Conservation (phyloP, 2,329 filamentous ascomycete genomes). For the Aspergillus hortae region DNA sequence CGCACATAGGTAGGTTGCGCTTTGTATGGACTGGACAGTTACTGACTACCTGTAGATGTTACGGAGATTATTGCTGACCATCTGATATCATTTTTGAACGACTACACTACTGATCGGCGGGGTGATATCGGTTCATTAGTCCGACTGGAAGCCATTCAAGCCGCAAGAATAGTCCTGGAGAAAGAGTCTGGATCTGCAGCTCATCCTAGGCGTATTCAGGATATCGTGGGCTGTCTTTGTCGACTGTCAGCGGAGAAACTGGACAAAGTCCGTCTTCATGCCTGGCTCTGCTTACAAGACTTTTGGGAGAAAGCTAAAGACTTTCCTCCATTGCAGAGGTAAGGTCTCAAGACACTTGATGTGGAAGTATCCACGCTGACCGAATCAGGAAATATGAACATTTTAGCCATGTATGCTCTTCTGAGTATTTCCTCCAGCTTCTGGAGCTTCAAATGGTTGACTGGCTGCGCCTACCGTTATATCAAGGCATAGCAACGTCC, state of each 20-base stretch:
- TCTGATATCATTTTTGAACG: constrained; percentile 57
- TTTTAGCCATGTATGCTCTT: constrained; percentile 43
- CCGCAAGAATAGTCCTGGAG: constrained; percentile 46
- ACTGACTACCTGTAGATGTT: constrained; percentile 26
- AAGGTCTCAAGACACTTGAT: no score
- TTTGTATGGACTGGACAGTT: background rate
- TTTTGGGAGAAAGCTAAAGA: constrained; percentile 37
- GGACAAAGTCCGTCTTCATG: constrained; percentile 70
- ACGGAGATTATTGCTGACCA: constrained; percentile 25
- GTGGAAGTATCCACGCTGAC: constrained; percentile 11
- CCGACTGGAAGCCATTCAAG: constrained; percentile 71
- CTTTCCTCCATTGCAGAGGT: constrained; percentile 43
- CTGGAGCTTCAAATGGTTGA: constrained; percentile 33
- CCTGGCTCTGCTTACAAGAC: constrained; percentile 42
- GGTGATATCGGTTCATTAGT: constrained; percentile 89
- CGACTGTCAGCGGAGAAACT: constrained; percentile 83
- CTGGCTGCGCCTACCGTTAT: constrained; percentile 35
- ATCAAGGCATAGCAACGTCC: constrained; percentile 45
- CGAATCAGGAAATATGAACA: constrained; percentile 38
- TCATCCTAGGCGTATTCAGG: constrained; percentile 18
- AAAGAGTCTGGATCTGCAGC: constrained; percentile 10
- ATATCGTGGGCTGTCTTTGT: constrained; percentile 46
- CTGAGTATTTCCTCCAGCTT: constrained; percentile 42
- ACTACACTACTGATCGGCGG: constrained; percentile 85
- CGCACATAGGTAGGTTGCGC: constrained; percentile 30